These are phyloP conservation scores for Pythium diclinum DNA, from an alignment of 352 stramenopile genomes.

Conservation along the genomic window DNA sequence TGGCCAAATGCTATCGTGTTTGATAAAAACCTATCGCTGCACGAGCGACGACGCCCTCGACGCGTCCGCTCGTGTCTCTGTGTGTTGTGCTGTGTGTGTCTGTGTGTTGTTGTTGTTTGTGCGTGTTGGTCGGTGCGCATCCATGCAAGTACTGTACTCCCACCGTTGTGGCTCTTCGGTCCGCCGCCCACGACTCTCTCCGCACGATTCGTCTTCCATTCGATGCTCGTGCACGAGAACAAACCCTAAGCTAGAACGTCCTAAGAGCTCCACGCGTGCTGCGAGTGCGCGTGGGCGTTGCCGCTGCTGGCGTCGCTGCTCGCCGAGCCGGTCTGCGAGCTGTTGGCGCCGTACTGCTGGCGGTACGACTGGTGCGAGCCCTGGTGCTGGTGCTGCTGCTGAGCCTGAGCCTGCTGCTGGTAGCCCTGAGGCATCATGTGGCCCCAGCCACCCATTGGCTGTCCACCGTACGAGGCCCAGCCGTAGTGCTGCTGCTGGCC, in stretches of 20 bases:
- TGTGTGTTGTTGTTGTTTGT: constrained; percentile 7
- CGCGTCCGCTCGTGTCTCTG: neutral
- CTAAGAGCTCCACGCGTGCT: constrained; percentile 82
- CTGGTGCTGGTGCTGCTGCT: constrained; percentile 49
- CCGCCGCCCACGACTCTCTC: neutral
- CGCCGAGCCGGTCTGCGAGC: constrained; percentile 34
- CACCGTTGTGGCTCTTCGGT: neutral
- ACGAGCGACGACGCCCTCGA: neutral
- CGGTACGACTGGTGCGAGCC: constrained; percentile 74
- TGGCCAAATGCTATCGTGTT: constrained; percentile 4
- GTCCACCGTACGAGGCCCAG: constrained; percentile 73
- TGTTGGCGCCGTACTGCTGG: constrained; percentile 62
- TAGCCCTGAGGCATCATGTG: constrained; percentile 87
- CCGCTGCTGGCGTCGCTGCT: constrained; percentile 49
- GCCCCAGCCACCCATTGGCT: constrained; percentile 71
- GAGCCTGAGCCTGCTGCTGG: constrained; percentile 58
- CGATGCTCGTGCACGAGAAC: constrained; percentile 1
- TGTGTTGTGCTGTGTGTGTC: neutral
- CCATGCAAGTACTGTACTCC: constrained; percentile 9
- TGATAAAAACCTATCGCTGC: constrained; percentile 6
- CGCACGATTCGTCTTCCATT: constrained; percentile 18
- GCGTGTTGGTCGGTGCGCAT: constrained; percentile 5
- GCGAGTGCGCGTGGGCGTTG: constrained; percentile 28
- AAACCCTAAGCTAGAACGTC: constrained; percentile 4
- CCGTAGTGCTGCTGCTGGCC: constrained; percentile 64